These are phyloP conservation scores for Eimeria necatrix DNA, from an alignment of 169 alveolate species.

Conservation along the genomic window DNA sequence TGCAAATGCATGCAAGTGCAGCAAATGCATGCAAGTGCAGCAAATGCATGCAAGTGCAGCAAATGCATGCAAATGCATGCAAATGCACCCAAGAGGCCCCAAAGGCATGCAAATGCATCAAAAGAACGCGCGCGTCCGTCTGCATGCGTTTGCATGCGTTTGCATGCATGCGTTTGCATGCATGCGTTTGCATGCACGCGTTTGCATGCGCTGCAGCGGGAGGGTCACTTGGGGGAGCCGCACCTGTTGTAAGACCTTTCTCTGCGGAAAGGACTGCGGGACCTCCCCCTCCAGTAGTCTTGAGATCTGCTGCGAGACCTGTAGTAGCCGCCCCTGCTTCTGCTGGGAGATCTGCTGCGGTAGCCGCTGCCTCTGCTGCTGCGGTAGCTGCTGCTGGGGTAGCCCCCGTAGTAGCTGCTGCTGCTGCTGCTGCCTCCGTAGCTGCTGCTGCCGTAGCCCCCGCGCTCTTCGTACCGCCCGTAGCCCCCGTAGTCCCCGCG, in stretches of 20 bases:
- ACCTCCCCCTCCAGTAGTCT: conserved; percentile 46
- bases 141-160: background rate
- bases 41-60: background rate
- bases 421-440: conserved; percentile 61
- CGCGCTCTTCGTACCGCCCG: conserved; percentile 68
- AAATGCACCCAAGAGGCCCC: no score
- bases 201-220: background rate
- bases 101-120: background rate
- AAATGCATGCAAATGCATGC: background rate
- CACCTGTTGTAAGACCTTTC: conserved; percentile 29
- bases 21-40: background rate
- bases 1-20: background rate
- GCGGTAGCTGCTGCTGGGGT: background rate
- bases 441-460: conserved; percentile 48
- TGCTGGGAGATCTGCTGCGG: conserved; percentile 41
- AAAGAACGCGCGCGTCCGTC: background rate
- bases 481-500: conserved; percentile 58
- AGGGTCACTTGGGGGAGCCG: background rate
- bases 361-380: conserved; percentile 53
- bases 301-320: conserved; percentile 33
- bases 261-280: background rate
- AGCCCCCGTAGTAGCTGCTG: background rate
- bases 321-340: conserved; percentile 1
- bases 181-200: background rate
- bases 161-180: background rate